phyloP scores from a whole-genome alignment of 192 early-diverging fungal species.

The Backusella westeae region DNA sequence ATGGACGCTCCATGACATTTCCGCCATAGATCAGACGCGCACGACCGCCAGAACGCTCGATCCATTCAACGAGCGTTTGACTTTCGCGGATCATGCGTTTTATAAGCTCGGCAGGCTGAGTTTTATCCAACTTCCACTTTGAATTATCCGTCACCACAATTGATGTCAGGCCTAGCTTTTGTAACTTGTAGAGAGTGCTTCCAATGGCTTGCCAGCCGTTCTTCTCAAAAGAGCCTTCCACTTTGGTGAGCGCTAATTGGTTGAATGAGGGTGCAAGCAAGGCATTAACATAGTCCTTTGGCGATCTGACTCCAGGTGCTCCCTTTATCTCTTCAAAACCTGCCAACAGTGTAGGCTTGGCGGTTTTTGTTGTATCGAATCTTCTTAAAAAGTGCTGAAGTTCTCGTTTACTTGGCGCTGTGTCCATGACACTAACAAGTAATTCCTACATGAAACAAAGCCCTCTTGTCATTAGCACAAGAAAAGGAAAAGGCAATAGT shows the following conservation, averaged over 20 bases:
- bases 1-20: slow-evolving; percentile 44
- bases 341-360: neutral
- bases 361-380: slow-evolving; percentile 30
- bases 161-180: slow-evolving; percentile 61
- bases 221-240: slow-evolving; percentile 49
- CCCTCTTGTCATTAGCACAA: neutral
- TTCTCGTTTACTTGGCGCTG: slow-evolving; percentile 61
- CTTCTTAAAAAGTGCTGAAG: slow-evolving; percentile 59
- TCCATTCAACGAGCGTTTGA: slow-evolving; percentile 60
- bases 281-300: slow-evolving; percentile 41
- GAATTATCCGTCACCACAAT: slow-evolving; percentile 65
- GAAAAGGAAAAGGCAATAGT: neutral
- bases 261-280: slow-evolving; percentile 36
- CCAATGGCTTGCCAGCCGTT: slow-evolving; percentile 41
- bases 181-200: slow-evolving; percentile 60
- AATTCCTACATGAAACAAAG: slow-evolving; percentile 43
- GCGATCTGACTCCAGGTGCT: slow-evolving; percentile 1
- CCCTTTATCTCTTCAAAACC: neutral
- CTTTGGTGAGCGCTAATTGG: slow-evolving; percentile 59
- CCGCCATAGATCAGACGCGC: slow-evolving; percentile 68
- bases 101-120: slow-evolving; percentile 27
- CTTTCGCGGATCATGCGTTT: slow-evolving; percentile 50
- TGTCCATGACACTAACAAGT: slow-evolving; percentile 59
- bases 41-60: slow-evolving; percentile 71
- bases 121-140: slow-evolving; percentile 32